Base-by-base conservation (phyloP, 1,139 yeast genomes). In the Nakaseomyces bracarensis region DNA sequence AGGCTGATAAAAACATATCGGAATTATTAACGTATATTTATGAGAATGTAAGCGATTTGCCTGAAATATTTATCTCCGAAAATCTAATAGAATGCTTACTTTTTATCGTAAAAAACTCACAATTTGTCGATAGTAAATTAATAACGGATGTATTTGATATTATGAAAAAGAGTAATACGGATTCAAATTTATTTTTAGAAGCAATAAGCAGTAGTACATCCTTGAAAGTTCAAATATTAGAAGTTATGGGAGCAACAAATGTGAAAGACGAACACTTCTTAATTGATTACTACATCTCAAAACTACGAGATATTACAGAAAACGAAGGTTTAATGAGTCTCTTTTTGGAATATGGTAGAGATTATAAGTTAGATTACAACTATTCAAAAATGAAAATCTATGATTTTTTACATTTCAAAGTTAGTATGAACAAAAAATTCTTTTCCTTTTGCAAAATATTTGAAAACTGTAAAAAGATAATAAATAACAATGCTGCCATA, bases 141-240 rank as follows among this genome's bases (percentile, higher is more conserved):
- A 9, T 28, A 37, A 4, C 18, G 25, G 35, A 43, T 2, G 37
- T 47, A 9, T 21, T 55, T 13, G 33, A 44, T 7, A 26, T 58
- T 4, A 11, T 58, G 25, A 26, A 44, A 2, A 33, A 21, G 3
- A 37, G 43, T 4, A 33, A 46, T 11, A 30, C 50, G 0, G 50
- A 51, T 25, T 36, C 44, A 10, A 46, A 48, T 26, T 41, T 38
- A 2, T 43, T 60, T 4, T 33, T 57, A 6, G 20, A 45, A n/a
- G 48, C 42, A 23, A 39, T 54, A 4, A 43, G 44, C 2, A 46
- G 45, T 19, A 45, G 47, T 18, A 40, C 50, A 11, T 38, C 35
- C 8, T 42, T 49, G 7, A 58, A 55, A 39, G 60, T 58, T 1
- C 27, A 45, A 1, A 37, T 58, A 5, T 41, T 60, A 6, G 63